Evolutionary conservation across 2,329 filamentous ascomycete species (phyloP).

Genomic region (Aspergillus alliaceus): DNA sequence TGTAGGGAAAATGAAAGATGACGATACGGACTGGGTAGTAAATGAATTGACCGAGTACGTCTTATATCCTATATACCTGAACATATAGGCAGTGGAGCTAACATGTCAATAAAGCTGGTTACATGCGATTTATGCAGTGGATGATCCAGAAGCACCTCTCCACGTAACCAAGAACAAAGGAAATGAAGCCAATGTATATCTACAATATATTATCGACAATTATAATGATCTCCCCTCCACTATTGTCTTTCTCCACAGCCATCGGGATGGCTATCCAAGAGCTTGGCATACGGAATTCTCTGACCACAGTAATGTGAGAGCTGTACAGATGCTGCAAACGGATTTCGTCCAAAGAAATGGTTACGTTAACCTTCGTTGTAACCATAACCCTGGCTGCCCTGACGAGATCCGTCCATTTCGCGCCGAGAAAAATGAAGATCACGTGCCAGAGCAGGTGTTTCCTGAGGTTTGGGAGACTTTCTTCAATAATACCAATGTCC

Average conservation of each 20-base stretch:
- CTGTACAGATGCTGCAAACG: slow-evolving; percentile 50
- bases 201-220: slow-evolving; percentile 48
- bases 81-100: neutral
- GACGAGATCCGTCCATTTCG: slow-evolving; percentile 35
- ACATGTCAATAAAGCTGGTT: slow-evolving; percentile 38
- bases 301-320: slow-evolving; percentile 53
- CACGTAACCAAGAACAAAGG: slow-evolving; percentile 39
- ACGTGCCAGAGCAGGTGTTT: slow-evolving; percentile 25
- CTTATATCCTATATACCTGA: too few species aligned
- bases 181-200: slow-evolving; percentile 44
- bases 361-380: slow-evolving; percentile 61
- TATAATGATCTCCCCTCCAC: slow-evolving; percentile 51
- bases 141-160: slow-evolving; percentile 28
- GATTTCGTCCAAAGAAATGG: slow-evolving; percentile 52
- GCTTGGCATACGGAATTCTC: slow-evolving; percentile 59
- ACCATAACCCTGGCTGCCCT: slow-evolving; percentile 32
- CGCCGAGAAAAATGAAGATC: slow-evolving; percentile 9
- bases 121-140: slow-evolving; percentile 43
- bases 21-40: slow-evolving; percentile 47
- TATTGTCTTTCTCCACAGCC: slow-evolving; percentile 57
- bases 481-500: slow-evolving; percentile 41
- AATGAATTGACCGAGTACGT: slow-evolving; percentile 45
- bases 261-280: slow-evolving; percentile 42
- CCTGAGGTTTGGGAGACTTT: slow-evolving; percentile 29
- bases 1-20: slow-evolving; percentile 41